Percentiles rank a stretch among this genome's conserved stretches.
Conservation (phyloP, 2,329 filamentous ascomycete genomes). For the Coniochaeta pulveracea region DNA sequence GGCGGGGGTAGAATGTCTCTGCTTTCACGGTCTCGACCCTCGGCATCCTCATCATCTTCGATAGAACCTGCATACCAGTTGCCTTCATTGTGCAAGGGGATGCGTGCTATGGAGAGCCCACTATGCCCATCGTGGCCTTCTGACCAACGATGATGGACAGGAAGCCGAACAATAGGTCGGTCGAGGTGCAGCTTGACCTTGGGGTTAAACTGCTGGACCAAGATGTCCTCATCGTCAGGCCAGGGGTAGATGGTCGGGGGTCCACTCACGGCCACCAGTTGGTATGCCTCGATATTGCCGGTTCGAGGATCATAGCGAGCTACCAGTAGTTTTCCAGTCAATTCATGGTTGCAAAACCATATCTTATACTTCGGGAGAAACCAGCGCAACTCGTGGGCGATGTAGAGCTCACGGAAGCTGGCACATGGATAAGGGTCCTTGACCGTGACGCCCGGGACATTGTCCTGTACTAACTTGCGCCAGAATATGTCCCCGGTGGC, state of each 20-base stretch:
- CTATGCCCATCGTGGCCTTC: conserved; percentile 7
- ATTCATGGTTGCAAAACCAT: conserved; percentile 71
- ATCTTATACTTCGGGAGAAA: conserved; percentile 70
- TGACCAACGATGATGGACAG: conserved; percentile 15
- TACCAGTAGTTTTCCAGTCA: conserved; percentile 65
- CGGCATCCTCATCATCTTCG: too few species aligned
- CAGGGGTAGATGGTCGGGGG: conserved; percentile 47
- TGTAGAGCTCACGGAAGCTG: conserved; percentile 62
- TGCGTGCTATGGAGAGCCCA: not conserved
- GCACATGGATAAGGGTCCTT: conserved; percentile 43
- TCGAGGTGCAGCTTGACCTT: conserved; percentile 61
- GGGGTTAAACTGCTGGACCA: conserved; percentile 65
- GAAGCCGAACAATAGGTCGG: conserved; percentile 55
- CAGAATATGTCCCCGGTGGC: conserved; percentile 59
- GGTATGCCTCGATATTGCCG: conserved; percentile 71
- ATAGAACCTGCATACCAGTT: too few species aligned
- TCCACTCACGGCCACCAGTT: conserved; percentile 55
- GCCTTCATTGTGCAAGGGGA: conserved; percentile 6
- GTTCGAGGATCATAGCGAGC: conserved; percentile 63
- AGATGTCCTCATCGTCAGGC: conserved; percentile 51
- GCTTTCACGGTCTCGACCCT: too few species aligned
- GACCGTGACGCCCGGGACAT: conserved; percentile 47
- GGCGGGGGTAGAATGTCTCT: too few species aligned
- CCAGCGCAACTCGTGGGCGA: conserved; percentile 70
- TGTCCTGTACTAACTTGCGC: conserved; percentile 56